These are phyloP conservation scores for Eimeria maxima DNA, from an alignment of 169 alveolate species.

Conservation along the genomic window DNA sequence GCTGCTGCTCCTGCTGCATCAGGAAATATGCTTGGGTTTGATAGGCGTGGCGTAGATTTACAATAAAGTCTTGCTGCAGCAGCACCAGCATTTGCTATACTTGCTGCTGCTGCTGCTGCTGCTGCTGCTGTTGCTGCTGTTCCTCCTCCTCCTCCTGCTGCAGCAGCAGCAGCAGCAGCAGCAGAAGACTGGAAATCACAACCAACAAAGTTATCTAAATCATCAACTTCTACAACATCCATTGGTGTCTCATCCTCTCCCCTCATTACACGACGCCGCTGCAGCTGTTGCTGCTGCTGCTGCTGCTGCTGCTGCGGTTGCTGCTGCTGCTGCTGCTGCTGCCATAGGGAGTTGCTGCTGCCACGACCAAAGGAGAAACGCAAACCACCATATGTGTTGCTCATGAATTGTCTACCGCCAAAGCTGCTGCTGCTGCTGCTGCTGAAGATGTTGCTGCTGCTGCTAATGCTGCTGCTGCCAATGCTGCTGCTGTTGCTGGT, in stretches of 20 bases:
- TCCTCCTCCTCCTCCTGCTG: neutral
- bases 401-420: no score
- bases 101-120: neutral
- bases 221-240: neutral
- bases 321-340: no score
- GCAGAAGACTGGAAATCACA: neutral
- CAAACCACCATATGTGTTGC: neutral
- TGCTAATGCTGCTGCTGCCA: neutral
- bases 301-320: neutral
- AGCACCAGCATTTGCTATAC: no score
- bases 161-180: no score
- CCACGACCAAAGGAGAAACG: no score
- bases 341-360: neutral
- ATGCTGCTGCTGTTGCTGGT: neutral
- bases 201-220: neutral
- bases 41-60: neutral
- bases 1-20: slow-evolving; percentile 31
- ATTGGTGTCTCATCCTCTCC: slow-evolving; percentile 10
- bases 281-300: neutral
- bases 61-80: neutral
- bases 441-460: no score
- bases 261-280: neutral
- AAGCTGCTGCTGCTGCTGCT: no score
- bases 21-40: neutral
- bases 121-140: neutral